Evolutionary conservation across 768 basidiomycete species (phyloP), one percentile per base, ranked within the genome.

Genomic region (Udeniomyces megalosporus): DNA sequence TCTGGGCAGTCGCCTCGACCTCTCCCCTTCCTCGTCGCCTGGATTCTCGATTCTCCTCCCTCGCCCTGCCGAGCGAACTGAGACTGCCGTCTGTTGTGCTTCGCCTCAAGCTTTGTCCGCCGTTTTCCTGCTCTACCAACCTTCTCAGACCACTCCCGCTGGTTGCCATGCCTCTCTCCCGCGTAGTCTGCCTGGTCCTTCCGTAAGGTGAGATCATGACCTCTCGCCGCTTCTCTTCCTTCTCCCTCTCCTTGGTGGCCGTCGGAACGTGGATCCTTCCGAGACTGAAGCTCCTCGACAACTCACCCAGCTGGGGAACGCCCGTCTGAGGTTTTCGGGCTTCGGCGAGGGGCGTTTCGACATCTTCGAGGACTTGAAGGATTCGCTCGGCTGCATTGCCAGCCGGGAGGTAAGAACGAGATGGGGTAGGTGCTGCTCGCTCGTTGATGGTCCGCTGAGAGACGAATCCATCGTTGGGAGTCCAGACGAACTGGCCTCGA

Each of bases 121-220:
- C 24, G 15, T 26, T 42, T 49, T 26, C 32, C 24, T 35, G 26
- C 42, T 4, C 48, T 34, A 11, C 46, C 24, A 1, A 42, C 34
- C 47, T 34, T 29, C 58, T 60, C 31, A 60, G n/a, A 14, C 58
- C 48, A 20, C 58, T 60, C 2, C 58, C 58, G 28, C 46, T 52
- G 5, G 47, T 42, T 24, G 22, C 50, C 11, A 24, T 17, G 24
- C 32, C 47, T 34, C 47, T 35, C 58, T 50, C 51, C 35, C 51
- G 48, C 28, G 20, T 60, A 31, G 22, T 51, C 7, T 42, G 45
- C 24, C 38, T 20, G 14, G 45, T 46, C 20, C 58, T 47, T 28
- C 58, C 58, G 24, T 60, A 60, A 10, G 58, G 58, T 14, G 48
- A 51, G 48, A 60, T 60, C 58, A 60, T 60, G 5, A 51, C 31